These are phyloP conservation scores for Hordeum marinum DNA, from an alignment of 176 grass and related monocot species.

Conservation along the genomic window DNA sequence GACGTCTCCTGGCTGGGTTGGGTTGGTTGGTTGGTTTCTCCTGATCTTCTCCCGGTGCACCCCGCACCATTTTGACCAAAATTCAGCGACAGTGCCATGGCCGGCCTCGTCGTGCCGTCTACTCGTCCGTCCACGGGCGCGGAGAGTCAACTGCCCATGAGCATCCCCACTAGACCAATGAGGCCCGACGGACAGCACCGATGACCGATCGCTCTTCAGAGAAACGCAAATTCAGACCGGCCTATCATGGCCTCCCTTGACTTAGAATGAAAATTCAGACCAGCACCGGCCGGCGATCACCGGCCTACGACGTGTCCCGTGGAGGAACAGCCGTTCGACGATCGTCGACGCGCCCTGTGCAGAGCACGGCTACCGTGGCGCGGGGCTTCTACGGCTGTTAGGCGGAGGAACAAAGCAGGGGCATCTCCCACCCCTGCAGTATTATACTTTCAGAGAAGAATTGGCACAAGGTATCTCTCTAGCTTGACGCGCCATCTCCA, in stretches of 20 bases:
- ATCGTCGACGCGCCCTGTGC: not conserved
- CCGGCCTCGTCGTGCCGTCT: no score
- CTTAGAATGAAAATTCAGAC: no score
- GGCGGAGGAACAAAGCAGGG: not conserved
- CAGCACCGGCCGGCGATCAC: not conserved
- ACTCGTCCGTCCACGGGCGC: no score
- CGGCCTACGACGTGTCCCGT: not conserved
- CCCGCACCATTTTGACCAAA: conserved; percentile 5
- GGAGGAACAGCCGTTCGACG: not conserved
- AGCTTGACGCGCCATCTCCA: not conserved
- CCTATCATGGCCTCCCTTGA: no score
- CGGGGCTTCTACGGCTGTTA: not conserved
- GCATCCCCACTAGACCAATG: not conserved
- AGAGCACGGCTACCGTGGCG: not conserved
- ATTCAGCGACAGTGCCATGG: not conserved
- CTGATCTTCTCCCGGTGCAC: not conserved
- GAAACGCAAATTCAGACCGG: no score
- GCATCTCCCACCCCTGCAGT: not conserved
- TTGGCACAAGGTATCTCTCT: conserved; percentile 25
- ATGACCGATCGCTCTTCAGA: not conserved
- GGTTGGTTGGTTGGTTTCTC: not conserved
- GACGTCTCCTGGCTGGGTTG: no score
- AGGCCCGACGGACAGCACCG: no score
- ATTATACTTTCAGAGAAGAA: conserved; percentile 12
- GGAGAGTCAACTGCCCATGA: not conserved